A percentile compares a stretch with the other conserved stretches of the same genome.
Evolutionary conservation across 2,329 filamentous ascomycete genomes (phyloP).

Genomic region (Epicoccum nigrum): DNA sequence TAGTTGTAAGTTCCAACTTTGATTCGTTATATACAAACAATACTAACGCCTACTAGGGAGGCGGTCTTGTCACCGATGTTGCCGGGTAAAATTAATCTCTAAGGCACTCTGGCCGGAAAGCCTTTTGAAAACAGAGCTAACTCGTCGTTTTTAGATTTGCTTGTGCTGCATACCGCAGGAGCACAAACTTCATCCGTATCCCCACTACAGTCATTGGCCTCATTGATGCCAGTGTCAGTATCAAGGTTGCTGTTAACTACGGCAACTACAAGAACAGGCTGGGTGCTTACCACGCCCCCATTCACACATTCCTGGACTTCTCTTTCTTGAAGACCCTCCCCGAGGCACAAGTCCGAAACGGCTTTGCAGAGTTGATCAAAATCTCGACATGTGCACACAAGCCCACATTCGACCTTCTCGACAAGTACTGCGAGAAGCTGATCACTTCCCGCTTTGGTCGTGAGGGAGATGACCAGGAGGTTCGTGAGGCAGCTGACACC

Average conservation of each 20-base stretch:
- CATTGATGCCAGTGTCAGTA: constrained; percentile 76
- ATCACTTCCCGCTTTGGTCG: constrained; percentile 71
- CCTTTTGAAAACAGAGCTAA: constrained; percentile 29
- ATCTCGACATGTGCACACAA: constrained; percentile 74
- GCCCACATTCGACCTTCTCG: constrained; percentile 69
- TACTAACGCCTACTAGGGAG: constrained; percentile 37
- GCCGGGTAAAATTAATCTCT: constrained; percentile 65
- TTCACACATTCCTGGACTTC: constrained; percentile 76
- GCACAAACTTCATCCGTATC: constrained; percentile 75
- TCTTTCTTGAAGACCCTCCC: constrained; percentile 72
- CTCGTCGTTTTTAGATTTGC: constrained; percentile 50
- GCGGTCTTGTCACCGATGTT: constrained; percentile 56
- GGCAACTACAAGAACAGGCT: constrained; percentile 77
- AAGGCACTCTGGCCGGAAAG: constrained; percentile 57
- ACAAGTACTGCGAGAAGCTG: constrained; percentile 71
- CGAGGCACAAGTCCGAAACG: constrained; percentile 71
- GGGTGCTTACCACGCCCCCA: constrained; percentile 74
- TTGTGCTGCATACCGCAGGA: constrained; percentile 73
- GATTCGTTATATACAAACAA: background rate
- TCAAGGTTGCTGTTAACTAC: constrained; percentile 81
- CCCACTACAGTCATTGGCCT: constrained; percentile 77
- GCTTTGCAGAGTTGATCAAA: constrained; percentile 77
- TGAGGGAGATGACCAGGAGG: constrained; percentile 62
- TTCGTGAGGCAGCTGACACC: constrained; percentile 66
- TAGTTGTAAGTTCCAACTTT: constrained; percentile 34